Evolutionary conservation across 2,329 filamentous ascomycete species (phyloP).

Genomic region (Botryotinia globosa): DNA sequence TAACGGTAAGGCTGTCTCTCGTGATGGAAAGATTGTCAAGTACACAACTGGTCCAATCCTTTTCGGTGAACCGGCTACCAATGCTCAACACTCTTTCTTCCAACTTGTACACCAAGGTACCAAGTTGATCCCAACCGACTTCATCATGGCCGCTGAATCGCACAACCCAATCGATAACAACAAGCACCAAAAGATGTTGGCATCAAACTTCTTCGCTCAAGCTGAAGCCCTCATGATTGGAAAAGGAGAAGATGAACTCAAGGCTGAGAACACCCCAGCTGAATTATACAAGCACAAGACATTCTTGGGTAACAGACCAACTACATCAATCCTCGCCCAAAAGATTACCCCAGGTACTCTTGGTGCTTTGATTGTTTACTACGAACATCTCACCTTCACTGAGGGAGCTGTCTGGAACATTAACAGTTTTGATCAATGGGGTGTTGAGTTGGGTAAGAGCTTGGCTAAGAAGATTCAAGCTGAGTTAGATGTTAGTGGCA

Average conservation of each 20-base stretch:
- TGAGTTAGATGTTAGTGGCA: constrained; percentile 79
- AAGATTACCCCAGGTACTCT: constrained; percentile 93
- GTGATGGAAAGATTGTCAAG: constrained; percentile 85
- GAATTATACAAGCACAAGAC: constrained; percentile 96
- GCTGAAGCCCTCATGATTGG: constrained; percentile 88
- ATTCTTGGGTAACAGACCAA: constrained; percentile 95
- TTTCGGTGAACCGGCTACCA: constrained; percentile 97
- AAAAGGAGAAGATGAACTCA: constrained; percentile 78
- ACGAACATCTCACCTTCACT: constrained; percentile 97
- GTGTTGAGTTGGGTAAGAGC: constrained; percentile 95
- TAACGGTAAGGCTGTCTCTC: constrained; percentile 95
- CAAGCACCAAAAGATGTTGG: constrained; percentile 94
- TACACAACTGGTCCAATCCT: constrained; percentile 96
- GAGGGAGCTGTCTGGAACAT: constrained; percentile 99
- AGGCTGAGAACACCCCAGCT: constrained; percentile 69
- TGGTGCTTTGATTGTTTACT: constrained; percentile 95
- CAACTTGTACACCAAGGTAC: constrained; percentile 98
- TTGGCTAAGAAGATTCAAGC: constrained; percentile 86
- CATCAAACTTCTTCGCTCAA: constrained; percentile 88
- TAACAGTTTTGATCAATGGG: constrained; percentile 99
- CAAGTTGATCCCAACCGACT: constrained; percentile 97
- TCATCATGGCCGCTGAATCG: constrained; percentile 92
- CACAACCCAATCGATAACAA: constrained; percentile 94
- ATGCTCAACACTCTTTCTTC: constrained; percentile 99
- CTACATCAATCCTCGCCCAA: constrained; percentile 85